phyloP scores from a whole-genome alignment of 2,329 filamentous ascomycete genomes.

The Diaporthe humulicola region DNA sequence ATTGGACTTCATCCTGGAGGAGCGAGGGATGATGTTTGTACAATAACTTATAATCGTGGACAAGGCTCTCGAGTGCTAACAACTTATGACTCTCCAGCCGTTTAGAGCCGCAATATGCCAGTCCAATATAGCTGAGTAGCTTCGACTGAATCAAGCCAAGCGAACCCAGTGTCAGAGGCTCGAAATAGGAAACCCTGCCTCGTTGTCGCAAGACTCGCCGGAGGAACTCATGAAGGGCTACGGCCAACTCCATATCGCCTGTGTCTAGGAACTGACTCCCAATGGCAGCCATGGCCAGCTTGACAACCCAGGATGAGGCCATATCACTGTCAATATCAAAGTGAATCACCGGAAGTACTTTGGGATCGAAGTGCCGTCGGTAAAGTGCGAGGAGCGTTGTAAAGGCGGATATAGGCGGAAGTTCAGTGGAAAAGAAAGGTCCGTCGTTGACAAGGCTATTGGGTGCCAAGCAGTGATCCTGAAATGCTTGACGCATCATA shows the following conservation, averaged over 20 bases:
- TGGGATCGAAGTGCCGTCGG: constrained; percentile 27
- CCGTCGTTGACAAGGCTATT: not conserved
- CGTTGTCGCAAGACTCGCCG: constrained; percentile 28
- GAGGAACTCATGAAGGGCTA: constrained; percentile 34
- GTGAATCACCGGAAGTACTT: constrained; percentile 27
- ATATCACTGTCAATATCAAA: not conserved
- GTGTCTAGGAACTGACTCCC: constrained; percentile 30
- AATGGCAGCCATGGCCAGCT: constrained; percentile 34
- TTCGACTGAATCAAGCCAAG: constrained; percentile 28
- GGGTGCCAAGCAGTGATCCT: constrained; percentile 21
- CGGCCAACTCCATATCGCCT: constrained; percentile 11
- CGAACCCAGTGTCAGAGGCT: not conserved
- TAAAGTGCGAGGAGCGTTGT: constrained; percentile 28
- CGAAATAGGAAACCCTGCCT: not conserved
- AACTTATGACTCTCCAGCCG: constrained; percentile 27
- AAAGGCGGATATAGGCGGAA: constrained; percentile 20
- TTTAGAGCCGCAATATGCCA: constrained; percentile 28
- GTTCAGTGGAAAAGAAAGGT: constrained; percentile 9
- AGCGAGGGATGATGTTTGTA: not conserved
- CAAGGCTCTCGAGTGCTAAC: constrained; percentile 19
- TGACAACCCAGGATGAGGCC: constrained; percentile 15
- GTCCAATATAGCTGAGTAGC: constrained; percentile 33
- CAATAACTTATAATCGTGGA: constrained; percentile 8
- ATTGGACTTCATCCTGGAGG: not conserved
- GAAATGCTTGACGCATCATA: constrained; percentile 32